phyloP scores from a whole-genome alignment of 371 early-diverging fungal genomes.

The Circinella umbellata region DNA sequence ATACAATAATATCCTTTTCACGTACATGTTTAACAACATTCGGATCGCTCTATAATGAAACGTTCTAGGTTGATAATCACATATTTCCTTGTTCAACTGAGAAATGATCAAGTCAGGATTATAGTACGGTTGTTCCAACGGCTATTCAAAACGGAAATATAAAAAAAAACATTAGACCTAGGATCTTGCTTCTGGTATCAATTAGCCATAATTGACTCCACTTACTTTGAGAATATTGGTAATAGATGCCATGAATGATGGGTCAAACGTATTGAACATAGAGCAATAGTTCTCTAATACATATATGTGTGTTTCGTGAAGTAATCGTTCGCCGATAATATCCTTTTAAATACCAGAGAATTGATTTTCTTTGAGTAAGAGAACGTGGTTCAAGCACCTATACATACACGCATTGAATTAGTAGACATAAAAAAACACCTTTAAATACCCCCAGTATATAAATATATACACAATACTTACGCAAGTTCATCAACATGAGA shows the following conservation, averaged over 20 bases:
- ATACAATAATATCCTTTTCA: not conserved
- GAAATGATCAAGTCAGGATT: not conserved
- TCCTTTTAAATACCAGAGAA: not conserved
- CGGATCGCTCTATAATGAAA: constrained; percentile 2
- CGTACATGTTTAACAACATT: not conserved
- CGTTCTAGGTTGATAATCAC: constrained; percentile 1
- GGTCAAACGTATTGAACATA: not conserved
- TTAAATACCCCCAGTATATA: no score
- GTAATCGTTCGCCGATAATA: not conserved
- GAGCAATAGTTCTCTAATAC: constrained; percentile 4
- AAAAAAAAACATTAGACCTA: not conserved
- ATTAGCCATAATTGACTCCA: not conserved
- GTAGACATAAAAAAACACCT: no score
- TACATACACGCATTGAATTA: no score
- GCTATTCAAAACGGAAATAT: constrained; percentile 2
- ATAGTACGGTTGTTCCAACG: not conserved
- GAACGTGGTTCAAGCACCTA: not conserved
- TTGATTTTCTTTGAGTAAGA: not conserved
- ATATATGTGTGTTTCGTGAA: not conserved
- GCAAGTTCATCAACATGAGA: no score
- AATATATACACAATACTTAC: no score
- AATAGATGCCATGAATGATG: not conserved
- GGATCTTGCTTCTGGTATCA: not conserved
- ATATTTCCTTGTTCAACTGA: constrained; percentile 1
- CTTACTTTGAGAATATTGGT: not conserved